Base-by-base conservation (phyloP, 2,329 filamentous ascomycete genomes). In the Parascedosporium putredinis region DNA sequence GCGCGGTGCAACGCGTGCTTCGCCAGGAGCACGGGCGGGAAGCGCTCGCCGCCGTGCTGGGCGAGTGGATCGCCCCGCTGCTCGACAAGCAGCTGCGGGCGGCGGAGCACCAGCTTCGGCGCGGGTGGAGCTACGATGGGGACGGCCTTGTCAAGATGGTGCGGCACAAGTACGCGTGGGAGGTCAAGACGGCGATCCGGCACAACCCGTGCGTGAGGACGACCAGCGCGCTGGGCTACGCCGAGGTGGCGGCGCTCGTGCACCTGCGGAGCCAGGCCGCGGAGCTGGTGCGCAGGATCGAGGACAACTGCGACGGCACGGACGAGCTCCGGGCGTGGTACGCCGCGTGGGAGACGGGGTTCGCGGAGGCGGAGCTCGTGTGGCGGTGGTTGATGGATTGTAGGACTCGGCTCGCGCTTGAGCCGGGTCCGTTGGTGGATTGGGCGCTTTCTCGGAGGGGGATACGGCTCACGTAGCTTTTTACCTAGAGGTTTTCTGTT, bases 321-420 rank as follows among this genome's bases (percentile, higher is more conserved):
- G 4, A 23, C 3, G n/a, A 18, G 7, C 7, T 43, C 2, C 16
- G 43, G 12, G 2, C 29, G 24, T 31, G 20, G 16, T 49, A 43
- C 9, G 16, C 7, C 5, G 2, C 6, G 3, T 33, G 14, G 47
- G 36, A 12, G 36, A 7, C 12, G 2, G 18, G 22, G 8, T 43
- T 49, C 12, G n/a, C 2, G 1, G 5, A 34, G n/a, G 36, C 34
- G 2, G 47, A 49, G 18, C 23, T 9, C 9, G n/a, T 8, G 5
- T 49, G 47, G 36, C 29, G 47, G 36, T 49, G 47, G 47, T 27
- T 49, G 23, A 16, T 22, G 47, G 47, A 8, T 7, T 38, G 12
- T 12, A 18, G 8, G 14, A 10, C 2, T 1, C 36, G 33, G 24
- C 9, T 44, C 4, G 25, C 12, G 24, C 24, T 12, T 16, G 33